Evolutionary conservation across 106 monocot genomes (phyloP), one percentile per base, ranked within the genome.

Genomic region (Dioscorea dumetorum): DNA sequence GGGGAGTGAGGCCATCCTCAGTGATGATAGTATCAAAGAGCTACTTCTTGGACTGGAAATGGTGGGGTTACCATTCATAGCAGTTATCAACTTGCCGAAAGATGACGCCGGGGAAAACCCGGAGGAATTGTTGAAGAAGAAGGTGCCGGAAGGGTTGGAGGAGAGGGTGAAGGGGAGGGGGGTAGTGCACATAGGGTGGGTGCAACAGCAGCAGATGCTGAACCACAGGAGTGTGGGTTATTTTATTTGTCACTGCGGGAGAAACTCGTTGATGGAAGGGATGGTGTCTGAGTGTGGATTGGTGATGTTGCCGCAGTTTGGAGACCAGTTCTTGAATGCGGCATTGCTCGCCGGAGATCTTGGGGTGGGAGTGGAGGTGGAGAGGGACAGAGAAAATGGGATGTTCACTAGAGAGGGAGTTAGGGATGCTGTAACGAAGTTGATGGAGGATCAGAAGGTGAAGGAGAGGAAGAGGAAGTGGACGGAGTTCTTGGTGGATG

Each of bases 1-100:
- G 61, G 88, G 84, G 13, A 89, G 84, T 79, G 88, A 88, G 73
- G 74, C 88, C 13, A 67, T 82, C 57, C 64, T 84, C 57, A 24
- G 4, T 4, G 68, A 74, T 13, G 79, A 73, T 4, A 74, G 20
- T 3, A 28, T 63, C 11, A 17, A 32, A 49, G 88, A 89, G 74
- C 77, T 89, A 24, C 60, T 81, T 18, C 34, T 85, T 16, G 84
- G 88, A 0, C 79, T 89, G 33, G 84, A 84, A 62, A 57, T 59
- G 33, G 58, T 79, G 2, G 57, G 68, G 3, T 48, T 59, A 14
- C 81, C 81, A 4, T 84, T 81, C 69, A 18, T 81, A n/a, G 78
- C 57, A 12, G 74, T 82, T 49, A 67, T 89, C 60, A 89, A 88
- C 49, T 67, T 63, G 14, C 76, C 62, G 15, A 63, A 67, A 2